Evolutionary conservation across 2,329 filamentous ascomycete species (phyloP).

Genomic region (Ceratocystis diversiconidia): DNA sequence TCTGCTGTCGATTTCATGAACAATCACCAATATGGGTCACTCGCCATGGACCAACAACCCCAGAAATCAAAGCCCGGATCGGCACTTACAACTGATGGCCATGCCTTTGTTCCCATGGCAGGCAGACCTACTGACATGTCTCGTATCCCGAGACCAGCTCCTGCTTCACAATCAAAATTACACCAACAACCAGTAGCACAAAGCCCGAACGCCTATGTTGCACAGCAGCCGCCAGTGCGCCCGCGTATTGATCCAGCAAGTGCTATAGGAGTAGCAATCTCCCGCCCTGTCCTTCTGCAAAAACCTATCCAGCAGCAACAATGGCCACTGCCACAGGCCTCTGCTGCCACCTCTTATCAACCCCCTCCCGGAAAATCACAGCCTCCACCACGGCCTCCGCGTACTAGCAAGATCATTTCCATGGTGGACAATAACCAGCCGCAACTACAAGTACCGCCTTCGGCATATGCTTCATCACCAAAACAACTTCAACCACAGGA

Average conservation of each 20-base stretch:
- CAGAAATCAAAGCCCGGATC: constrained; percentile 13
- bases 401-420: constrained; percentile 35
- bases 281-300: constrained; percentile 37
- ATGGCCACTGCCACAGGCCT: constrained; percentile 25
- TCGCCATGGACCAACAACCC: constrained; percentile 16
- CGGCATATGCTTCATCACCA: neutral
- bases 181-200: neutral
- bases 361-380: constrained; percentile 35
- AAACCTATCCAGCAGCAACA: constrained; percentile 38
- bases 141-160: constrained; percentile 15
- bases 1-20: constrained; percentile 12
- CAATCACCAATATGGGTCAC: constrained; percentile 16
- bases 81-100: constrained; percentile 6
- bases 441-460: constrained; percentile 34
- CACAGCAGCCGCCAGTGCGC: constrained; percentile 1
- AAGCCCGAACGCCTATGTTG: neutral
- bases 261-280: constrained; percentile 32
- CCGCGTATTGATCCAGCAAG: constrained; percentile 21
- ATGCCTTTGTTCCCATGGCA: neutral
- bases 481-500: constrained; percentile 24
- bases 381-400: constrained; percentile 43
- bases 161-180: constrained; percentile 18
- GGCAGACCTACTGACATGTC: constrained; percentile 6
- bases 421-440: constrained; percentile 40
- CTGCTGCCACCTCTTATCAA: constrained; percentile 31